Evolutionary conservation across 768 basidiomycete genomes (phyloP), one percentile per base, ranked within the genome.

Genomic region (Butyriboletus loyo): DNA sequence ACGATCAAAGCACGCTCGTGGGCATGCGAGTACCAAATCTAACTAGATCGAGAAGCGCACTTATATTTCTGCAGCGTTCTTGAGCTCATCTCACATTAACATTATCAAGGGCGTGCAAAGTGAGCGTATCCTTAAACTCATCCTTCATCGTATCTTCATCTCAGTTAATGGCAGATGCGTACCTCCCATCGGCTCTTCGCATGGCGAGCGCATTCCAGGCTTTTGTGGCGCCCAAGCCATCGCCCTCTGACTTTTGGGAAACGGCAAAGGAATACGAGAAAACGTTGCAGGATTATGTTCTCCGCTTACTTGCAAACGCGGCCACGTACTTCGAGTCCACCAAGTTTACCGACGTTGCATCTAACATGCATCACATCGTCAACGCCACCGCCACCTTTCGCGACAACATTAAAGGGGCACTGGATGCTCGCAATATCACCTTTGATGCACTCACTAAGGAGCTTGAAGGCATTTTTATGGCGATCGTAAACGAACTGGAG

Each of bases 231-330:
- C 19, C 54, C 17, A 5, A 32, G 15, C 9, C 24, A 10, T 45
- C 61, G 1, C 17, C 50, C 0, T 24, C 41, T 5, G 42, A 60
- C 32, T 57, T 54, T 48, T 60, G 47, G 61, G 58, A 63, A 8
- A 24, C 5, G 22, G 58, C 34, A 0, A 50, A 47, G 21, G 11
- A 50, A 37, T 47, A 38, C 4, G 50, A 54, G 39, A 7, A 46
- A 4, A 21, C 1, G 17, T 17, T 62, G 6, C 54, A 45, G 8
- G 37, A 38, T 1, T 48, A 54, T 41, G 36, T 57, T 30, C 45
- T 39, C 5, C 34, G 36, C 14, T 11, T 62, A 22, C 61, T 63
- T 2, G 7, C 5, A 4, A 36, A 10, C 3, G 61, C 50, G 1
- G 41, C 30, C 4, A 0, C 3, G 3, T n/a, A 27, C 31, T 60